Evolutionary conservation across 2,329 filamentous ascomycete species (phyloP).

Genomic region (Pseudogymnoascus sp.): DNA sequence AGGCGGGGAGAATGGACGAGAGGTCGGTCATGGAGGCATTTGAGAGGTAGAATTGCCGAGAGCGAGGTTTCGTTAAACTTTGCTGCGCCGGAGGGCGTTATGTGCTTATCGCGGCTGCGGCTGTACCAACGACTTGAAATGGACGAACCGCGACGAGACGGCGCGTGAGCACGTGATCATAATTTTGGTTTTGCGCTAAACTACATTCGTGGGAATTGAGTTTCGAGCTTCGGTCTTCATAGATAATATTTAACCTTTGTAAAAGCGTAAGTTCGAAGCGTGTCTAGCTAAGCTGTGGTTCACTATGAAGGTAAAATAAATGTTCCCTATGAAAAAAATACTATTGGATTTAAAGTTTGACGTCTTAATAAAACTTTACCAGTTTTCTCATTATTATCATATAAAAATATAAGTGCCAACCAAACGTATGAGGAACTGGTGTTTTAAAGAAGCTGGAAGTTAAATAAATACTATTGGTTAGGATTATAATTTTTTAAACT

Average conservation of each 20-base stretch:
- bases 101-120: neutral
- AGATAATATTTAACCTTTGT: neutral
- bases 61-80: conserved; percentile 4
- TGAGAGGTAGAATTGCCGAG: conserved; percentile 2
- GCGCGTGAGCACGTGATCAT: neutral
- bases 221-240: neutral
- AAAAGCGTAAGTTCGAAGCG: neutral
- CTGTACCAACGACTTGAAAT: neutral
- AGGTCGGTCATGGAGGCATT: conserved; percentile 71
- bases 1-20: conserved; percentile 70
- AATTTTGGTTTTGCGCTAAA: neutral
- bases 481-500: neutral
- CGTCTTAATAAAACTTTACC: neutral
- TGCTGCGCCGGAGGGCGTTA: conserved; percentile 8
- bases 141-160: neutral
- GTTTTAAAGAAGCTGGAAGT: neutral
- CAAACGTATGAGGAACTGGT: too few relatives aligned
- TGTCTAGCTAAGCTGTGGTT: neutral
- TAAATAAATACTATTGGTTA: neutral
- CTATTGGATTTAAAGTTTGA: neutral
- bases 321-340: neutral
- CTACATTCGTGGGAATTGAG: neutral
- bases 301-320: neutral
- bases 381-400: neutral
- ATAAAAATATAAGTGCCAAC: neutral